phyloP scores from a whole-genome alignment of 2,329 filamentous ascomycete genomes.

The Emydomyces testavorans region DNA sequence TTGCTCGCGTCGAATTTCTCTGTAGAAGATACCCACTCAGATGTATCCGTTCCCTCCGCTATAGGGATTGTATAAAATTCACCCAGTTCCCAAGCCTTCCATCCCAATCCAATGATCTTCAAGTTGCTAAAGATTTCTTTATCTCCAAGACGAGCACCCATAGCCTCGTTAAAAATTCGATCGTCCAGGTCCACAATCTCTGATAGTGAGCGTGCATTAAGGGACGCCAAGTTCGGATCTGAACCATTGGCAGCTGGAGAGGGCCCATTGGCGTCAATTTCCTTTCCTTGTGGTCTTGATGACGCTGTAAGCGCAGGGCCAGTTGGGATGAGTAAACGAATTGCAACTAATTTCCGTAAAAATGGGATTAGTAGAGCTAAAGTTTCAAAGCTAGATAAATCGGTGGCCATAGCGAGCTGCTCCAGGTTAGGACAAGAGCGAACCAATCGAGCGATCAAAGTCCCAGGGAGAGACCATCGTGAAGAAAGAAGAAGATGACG shows the following conservation, averaged over 20 bases:
- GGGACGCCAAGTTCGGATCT: neutral
- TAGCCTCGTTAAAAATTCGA: constrained; percentile 22
- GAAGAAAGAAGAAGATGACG: constrained; percentile 47
- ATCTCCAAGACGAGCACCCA: constrained; percentile 26
- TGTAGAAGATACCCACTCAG: neutral
- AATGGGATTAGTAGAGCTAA: constrained; percentile 32
- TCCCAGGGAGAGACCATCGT: constrained; percentile 42
- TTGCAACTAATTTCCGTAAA: constrained; percentile 30
- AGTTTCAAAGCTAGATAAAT: constrained; percentile 31
- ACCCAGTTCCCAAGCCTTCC: constrained; percentile 30
- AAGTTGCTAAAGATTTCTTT: constrained; percentile 25
- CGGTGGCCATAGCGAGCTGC: constrained; percentile 45
- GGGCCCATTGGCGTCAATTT: neutral
- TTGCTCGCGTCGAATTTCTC: neutral
- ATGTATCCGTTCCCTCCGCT: constrained; percentile 1
- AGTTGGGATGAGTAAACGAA: constrained; percentile 33
- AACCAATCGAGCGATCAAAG: constrained; percentile 41
- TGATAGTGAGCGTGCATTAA: constrained; percentile 20
- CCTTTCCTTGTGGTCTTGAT: constrained; percentile 8
- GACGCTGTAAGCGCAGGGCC: neutral
- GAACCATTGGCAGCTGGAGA: neutral
- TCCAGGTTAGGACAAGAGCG: constrained; percentile 47
- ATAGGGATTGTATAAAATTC: constrained; percentile 28
- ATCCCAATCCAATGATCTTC: constrained; percentile 30
- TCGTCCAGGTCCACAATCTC: constrained; percentile 32